Evolutionary conservation across 2,329 filamentous ascomycete species (phyloP), one percentile per base, ranked within the genome.

Genomic region (Ceratocystis alfenasii): DNA sequence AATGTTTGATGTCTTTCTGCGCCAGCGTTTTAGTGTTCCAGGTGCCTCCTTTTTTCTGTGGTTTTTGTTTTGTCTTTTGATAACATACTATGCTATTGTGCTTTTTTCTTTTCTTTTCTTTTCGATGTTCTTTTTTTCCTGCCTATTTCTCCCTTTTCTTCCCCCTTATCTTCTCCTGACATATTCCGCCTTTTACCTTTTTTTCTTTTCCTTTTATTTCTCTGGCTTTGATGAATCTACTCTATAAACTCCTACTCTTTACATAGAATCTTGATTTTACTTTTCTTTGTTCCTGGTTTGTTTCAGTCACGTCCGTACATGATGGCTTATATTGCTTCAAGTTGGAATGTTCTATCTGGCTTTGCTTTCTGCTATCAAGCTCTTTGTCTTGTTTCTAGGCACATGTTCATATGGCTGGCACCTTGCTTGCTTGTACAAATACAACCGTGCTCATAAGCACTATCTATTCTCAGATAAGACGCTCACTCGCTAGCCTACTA

Each of bases 1-100:
- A 2, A 12, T 57, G 50, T 57, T 57, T 57, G 50, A 30, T 30
- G 33, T 41, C 33, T 62, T 62, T 62, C 59, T 62, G 25, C 33
- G 22, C 28, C 59, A 46, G 59, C 59, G 33, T 41, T 44, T 62
- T 62, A 33, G 33, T 46, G 33, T 44, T 62, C 59, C 59, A 62
- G n/a, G 33, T 46, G 46, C 20, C 33, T 48, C 20, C 10, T n/a
- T 53, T 53, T 8, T 33, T 36, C 45, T 6, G 28, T 30, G 12
- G 12, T 64, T 44, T 64, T 30, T 48, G 28, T 46, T 45, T 60
- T 30, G 33, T 33, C n/a, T 55, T 36, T 64, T 30, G 12, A 33
- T 64, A 41, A 36, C 45, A 33, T 48, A n/a, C 62, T n/a, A 22
- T 41, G 63, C 28, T 28, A 55, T 55, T 55, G 20, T 36, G 33